Conservation (phyloP, 179 eudicot genomes). For the Camellia oleifera region DNA sequence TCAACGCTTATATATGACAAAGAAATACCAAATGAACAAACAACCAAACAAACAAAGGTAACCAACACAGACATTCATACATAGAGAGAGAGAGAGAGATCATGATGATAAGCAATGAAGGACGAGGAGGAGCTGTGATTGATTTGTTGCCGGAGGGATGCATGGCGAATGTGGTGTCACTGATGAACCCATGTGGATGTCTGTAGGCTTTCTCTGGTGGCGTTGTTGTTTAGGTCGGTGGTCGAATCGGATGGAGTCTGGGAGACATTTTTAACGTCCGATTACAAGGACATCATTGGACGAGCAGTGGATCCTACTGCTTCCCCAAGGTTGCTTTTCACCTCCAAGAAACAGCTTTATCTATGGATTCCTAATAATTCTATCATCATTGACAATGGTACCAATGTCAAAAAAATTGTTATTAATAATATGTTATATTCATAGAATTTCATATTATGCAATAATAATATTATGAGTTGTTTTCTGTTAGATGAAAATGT, state of each 20-base stretch:
- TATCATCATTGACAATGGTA: conserved; percentile 25
- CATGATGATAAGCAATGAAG: background rate
- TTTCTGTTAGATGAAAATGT: too few relatives aligned
- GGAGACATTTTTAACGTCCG: conserved; percentile 34
- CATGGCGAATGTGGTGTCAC: conserved; percentile 20
- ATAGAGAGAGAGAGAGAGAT: too few relatives aligned
- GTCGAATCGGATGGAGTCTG: conserved; percentile 34
- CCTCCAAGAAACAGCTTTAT: conserved; percentile 30
- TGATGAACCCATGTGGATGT: conserved; percentile 28
- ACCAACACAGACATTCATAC: background rate
- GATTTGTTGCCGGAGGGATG: conserved; percentile 27
- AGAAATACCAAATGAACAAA: too few relatives aligned
- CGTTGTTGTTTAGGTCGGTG: conserved; percentile 20
- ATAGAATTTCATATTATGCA: too few relatives aligned
- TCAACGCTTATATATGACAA: too few relatives aligned
- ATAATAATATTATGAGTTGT: too few relatives aligned
- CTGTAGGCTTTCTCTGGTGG: conserved; percentile 22
- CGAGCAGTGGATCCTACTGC: background rate
- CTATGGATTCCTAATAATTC: conserved; percentile 19
- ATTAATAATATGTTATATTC: background rate
- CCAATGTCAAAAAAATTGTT: conserved; percentile 15
- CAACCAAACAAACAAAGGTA: too few relatives aligned
- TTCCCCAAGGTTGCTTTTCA: background rate
- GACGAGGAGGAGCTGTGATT: background rate
- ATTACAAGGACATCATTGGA: conserved; percentile 25